A percentile compares a stretch with the other conserved stretches of the same genome.
Evolutionary conservation across 371 early-diverging fungal species (phyloP).

Genomic region (Rhizomucor miehei): DNA sequence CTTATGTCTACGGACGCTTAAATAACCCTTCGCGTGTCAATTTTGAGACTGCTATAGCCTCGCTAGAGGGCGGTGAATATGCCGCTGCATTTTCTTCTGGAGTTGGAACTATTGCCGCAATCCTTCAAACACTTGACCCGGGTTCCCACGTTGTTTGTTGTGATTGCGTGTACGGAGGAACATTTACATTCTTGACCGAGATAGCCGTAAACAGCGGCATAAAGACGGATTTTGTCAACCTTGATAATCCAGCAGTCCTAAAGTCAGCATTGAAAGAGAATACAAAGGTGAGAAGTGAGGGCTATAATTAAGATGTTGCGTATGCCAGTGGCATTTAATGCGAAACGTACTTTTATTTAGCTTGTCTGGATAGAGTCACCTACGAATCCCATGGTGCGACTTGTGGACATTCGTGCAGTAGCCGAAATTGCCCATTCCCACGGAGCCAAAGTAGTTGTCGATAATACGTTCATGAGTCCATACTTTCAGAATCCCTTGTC

Average conservation of each 20-base stretch:
- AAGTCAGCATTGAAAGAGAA: constrained; percentile 17
- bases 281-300: constrained; percentile 6
- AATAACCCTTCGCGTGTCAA: constrained; percentile 81
- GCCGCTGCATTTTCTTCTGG: constrained; percentile 46
- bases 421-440: constrained; percentile 53
- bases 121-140: constrained; percentile 24
- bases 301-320: neutral
- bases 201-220: constrained; percentile 5
- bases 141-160: constrained; percentile 16
- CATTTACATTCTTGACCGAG: constrained; percentile 18
- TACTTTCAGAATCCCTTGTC: constrained; percentile 61
- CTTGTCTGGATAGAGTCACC: constrained; percentile 79
- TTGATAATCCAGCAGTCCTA: constrained; percentile 10
- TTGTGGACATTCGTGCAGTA: constrained; percentile 61
- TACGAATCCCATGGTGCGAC: constrained; percentile 67
- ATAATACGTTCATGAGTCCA: constrained; percentile 82
- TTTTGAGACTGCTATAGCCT: constrained; percentile 83
- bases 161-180: constrained; percentile 37
- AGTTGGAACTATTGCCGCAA: constrained; percentile 32
- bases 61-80: constrained; percentile 61
- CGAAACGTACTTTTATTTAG: constrained; percentile 9
- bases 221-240: constrained; percentile 4
- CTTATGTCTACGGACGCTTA: constrained; percentile 85
- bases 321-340: neutral
- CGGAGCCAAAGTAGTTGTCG: constrained; percentile 64